A percentile compares a stretch with the other conserved stretches of the same genome.
Evolutionary conservation across 768 basidiomycete species (phyloP).

Genomic region (Trametes gibbosa): DNA sequence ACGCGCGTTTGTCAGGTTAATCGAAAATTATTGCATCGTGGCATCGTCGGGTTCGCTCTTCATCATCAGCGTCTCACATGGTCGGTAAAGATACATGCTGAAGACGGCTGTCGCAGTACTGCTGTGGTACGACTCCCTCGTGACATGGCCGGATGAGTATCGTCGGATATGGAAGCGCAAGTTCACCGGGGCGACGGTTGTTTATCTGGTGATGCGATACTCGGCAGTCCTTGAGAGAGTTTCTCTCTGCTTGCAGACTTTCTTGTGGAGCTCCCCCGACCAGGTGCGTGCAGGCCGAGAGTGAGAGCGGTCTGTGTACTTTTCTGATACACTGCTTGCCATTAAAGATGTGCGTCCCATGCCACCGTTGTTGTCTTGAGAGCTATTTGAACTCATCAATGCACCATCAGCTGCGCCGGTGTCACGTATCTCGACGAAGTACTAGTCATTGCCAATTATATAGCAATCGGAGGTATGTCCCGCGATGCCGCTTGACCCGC

Average conservation of each 20-base stretch:
- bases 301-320: no score
- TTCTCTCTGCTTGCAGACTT: not conserved
- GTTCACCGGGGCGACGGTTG: not conserved
- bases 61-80: not conserved
- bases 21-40: constrained; percentile 5
- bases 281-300: not conserved
- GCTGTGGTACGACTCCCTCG: constrained; percentile 4
- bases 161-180: constrained; percentile 1
- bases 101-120: not conserved
- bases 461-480: no score
- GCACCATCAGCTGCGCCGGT: no score
- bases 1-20: not conserved
- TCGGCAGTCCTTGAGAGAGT: not conserved
- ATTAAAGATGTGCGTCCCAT: not conserved
- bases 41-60: not conserved
- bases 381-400: no score
- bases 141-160: not conserved
- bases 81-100: not conserved
- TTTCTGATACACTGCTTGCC: not conserved
- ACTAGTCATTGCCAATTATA: no score
- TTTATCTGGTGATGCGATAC: constrained; percentile 1
- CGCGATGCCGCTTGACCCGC: no score
- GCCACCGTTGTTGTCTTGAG: no score
- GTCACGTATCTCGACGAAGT: no score
- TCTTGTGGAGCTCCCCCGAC: not conserved